A percentile compares a stretch with the other conserved stretches of the same genome.
phyloP scores from a whole-genome alignment of 2,329 filamentous ascomycete species.

The Penicillium olsonii region DNA sequence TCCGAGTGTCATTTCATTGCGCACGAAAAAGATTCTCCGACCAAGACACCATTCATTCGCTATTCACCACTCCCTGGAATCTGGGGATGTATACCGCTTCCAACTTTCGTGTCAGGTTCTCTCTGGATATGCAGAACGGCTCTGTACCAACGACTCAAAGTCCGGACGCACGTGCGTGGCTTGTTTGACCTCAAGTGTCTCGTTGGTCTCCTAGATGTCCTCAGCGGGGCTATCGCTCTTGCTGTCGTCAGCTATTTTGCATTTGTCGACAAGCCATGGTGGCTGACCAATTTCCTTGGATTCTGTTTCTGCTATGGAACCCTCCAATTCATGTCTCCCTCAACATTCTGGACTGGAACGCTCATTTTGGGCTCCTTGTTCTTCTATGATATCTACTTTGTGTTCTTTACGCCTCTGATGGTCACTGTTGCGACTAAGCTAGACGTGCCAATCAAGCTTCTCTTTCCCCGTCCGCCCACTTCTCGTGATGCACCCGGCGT shows the following conservation, averaged over 20 bases:
- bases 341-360: slow-evolving; percentile 79
- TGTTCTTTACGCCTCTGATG: slow-evolving; percentile 57
- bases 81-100: slow-evolving; percentile 50
- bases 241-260: slow-evolving; percentile 66
- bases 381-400: slow-evolving; percentile 85
- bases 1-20: slow-evolving; percentile 33
- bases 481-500: slow-evolving; percentile 46
- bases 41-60: slow-evolving; percentile 24
- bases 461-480: slow-evolving; percentile 69
- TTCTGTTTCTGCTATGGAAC: slow-evolving; percentile 84
- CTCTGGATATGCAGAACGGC: slow-evolving; percentile 55
- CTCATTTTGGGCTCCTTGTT: slow-evolving; percentile 78
- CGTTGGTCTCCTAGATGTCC: slow-evolving; percentile 48
- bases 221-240: slow-evolving; percentile 59
- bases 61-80: slow-evolving; percentile 56
- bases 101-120: slow-evolving; percentile 30
- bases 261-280: slow-evolving; percentile 63
- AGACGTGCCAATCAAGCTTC: slow-evolving; percentile 89
- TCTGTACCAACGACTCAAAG: slow-evolving; percentile 52
- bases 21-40: slow-evolving; percentile 8
- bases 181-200: slow-evolving; percentile 44
- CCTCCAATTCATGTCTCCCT: slow-evolving; percentile 82
- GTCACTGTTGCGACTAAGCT: slow-evolving; percentile 75
- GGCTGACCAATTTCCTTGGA: slow-evolving; percentile 81
- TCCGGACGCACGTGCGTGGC: slow-evolving; percentile 58